These are phyloP conservation scores for Chalciporus piperatus DNA, from an alignment of 768 basidiomycete genomes.

Conservation along the genomic window DNA sequence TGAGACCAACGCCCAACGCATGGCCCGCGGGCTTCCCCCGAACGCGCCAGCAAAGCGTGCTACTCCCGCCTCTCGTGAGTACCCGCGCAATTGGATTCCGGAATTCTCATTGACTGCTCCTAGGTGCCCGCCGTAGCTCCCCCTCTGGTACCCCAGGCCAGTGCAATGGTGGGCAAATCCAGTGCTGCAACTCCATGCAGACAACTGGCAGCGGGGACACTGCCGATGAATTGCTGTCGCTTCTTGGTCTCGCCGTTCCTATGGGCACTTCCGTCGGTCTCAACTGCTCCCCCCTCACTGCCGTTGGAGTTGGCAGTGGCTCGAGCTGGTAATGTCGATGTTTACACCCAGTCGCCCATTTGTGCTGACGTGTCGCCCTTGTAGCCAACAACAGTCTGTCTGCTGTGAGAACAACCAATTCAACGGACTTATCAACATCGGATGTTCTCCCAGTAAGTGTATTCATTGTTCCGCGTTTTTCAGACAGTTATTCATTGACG, in stretches of 20 bases:
- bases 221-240: not conserved
- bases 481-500: constrained; percentile 3
- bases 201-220: not conserved
- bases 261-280: constrained; percentile 17
- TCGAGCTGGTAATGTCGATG: constrained; percentile 16
- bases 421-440: constrained; percentile 37
- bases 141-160: constrained; percentile 36
- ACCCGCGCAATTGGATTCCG: not conserved
- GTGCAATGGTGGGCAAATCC: constrained; percentile 15
- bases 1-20: constrained; percentile 51
- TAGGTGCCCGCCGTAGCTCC: constrained; percentile 34
- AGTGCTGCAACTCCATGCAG: constrained; percentile 19
- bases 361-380: not conserved
- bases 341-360: too few species aligned
- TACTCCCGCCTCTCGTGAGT: constrained; percentile 35
- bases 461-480: rapidly evolving
- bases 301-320: constrained; percentile 19
- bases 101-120: not conserved
- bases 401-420: constrained; percentile 39
- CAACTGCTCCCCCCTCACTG: constrained; percentile 33
- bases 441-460: constrained; percentile 38
- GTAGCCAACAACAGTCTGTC: constrained; percentile 34
- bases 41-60: constrained; percentile 38
- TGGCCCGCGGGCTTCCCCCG: constrained; percentile 54
- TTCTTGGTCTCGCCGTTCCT: not conserved